Conservation (phyloP, 2,329 filamentous ascomycete genomes). For the Trichoderma polysporum region DNA sequence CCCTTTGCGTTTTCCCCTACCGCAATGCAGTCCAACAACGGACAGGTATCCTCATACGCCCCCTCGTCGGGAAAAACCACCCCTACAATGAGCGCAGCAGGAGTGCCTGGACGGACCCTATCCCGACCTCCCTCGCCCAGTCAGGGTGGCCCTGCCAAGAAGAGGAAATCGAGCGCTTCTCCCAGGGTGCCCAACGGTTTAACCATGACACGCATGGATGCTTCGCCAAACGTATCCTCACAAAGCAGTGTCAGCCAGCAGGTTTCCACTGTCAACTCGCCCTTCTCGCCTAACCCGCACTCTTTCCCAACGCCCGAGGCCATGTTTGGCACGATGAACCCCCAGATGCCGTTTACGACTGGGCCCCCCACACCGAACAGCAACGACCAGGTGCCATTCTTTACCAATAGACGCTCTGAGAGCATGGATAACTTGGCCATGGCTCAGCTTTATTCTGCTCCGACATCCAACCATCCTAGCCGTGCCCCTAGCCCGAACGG, state of each 20-base stretch:
- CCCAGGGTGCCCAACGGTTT: conserved; percentile 71
- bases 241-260: conserved; percentile 39
- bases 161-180: conserved; percentile 73
- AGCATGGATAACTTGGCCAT: conserved; percentile 66
- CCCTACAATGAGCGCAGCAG: conserved; percentile 28
- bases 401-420: conserved; percentile 56
- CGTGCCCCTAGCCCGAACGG: conserved; percentile 71
- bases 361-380: conserved; percentile 67
- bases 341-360: conserved; percentile 47
- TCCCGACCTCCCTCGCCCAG: conserved; percentile 75
- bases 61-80: conserved; percentile 36
- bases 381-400: conserved; percentile 59
- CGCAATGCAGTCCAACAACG: conserved; percentile 51
- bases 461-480: conserved; percentile 70
- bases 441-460: conserved; percentile 68
- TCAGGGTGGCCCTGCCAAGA: conserved; percentile 70
- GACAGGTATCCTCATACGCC: conserved; percentile 38
- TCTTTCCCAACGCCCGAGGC: conserved; percentile 48
- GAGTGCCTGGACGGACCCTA: conserved; percentile 40
- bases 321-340: conserved; percentile 45
- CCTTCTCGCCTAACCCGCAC: conserved; percentile 51
- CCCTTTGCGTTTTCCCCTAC: conserved; percentile 58
- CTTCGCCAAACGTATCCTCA: conserved; percentile 43
- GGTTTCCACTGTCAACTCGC: conserved; percentile 46
- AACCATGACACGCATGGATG: conserved; percentile 80